phyloP scores from a whole-genome alignment of 768 basidiomycete species.

The Hygrophoropsis aurantiaca region DNA sequence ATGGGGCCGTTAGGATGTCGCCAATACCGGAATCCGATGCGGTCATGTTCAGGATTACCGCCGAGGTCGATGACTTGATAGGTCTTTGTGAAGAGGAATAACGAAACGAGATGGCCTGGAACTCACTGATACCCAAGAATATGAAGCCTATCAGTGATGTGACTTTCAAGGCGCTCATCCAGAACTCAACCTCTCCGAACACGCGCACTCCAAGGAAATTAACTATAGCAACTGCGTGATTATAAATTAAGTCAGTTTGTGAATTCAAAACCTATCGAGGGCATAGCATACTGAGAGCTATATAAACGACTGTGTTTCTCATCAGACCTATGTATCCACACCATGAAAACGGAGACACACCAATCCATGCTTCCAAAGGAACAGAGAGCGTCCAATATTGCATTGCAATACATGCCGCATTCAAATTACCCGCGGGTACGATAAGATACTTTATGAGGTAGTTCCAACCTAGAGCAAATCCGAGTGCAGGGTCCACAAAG shows the following conservation, averaged over 20 bases:
- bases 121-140: slow-evolving; percentile 37
- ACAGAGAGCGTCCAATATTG: slow-evolving; percentile 48
- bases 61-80: slow-evolving; percentile 69
- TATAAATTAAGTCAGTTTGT: no score
- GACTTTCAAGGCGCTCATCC: slow-evolving; percentile 72
- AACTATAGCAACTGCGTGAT: slow-evolving; percentile 23
- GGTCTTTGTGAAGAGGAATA: slow-evolving; percentile 36
- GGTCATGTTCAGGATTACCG: slow-evolving; percentile 36
- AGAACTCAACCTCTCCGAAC: slow-evolving; percentile 75
- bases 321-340: slow-evolving; percentile 1
- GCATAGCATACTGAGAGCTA: slow-evolving; percentile 48
- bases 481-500: slow-evolving; percentile 68
- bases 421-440: slow-evolving; percentile 65
- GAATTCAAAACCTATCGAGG: no score
- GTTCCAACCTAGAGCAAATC: slow-evolving; percentile 60
- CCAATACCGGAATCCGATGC: slow-evolving; percentile 45
- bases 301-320: slow-evolving; percentile 48
- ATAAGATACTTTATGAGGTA: slow-evolving; percentile 65
- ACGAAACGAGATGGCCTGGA: slow-evolving; percentile 27
- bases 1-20: slow-evolving; percentile 52
- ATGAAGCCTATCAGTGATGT: slow-evolving; percentile 25
- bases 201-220: slow-evolving; percentile 67
- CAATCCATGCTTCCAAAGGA: slow-evolving; percentile 58
- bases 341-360: slow-evolving; percentile 32
- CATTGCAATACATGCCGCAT: slow-evolving; percentile 58